Percentiles rank a stretch among this genome's conserved stretches.
Evolutionary conservation across 2,329 filamentous ascomycete species (phyloP).

Genomic region (Epichloe uncinata): DNA sequence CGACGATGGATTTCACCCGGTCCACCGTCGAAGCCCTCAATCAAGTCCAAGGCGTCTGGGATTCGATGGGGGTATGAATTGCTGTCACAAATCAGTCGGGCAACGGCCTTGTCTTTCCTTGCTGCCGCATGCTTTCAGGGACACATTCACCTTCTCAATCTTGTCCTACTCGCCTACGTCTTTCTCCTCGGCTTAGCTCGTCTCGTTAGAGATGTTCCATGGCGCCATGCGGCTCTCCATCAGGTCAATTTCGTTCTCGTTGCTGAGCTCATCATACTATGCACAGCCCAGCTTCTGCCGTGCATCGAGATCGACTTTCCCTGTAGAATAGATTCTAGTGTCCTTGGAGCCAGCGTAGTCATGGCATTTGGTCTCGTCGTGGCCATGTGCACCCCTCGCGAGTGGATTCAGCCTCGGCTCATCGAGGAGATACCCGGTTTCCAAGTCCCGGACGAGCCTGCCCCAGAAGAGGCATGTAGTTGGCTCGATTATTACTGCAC

Average conservation of each 20-base stretch:
- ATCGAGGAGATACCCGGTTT: slow-evolving; percentile 25
- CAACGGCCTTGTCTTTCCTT: slow-evolving; percentile 26
- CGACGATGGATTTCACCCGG: slow-evolving; percentile 16
- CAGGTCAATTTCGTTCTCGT: slow-evolving; percentile 34
- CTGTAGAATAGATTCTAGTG: slow-evolving; percentile 17
- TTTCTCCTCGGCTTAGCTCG: slow-evolving; percentile 31
- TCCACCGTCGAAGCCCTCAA: background rate
- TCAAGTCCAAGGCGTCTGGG: slow-evolving; percentile 22
- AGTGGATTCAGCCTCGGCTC: slow-evolving; percentile 34
- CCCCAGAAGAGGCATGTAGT: slow-evolving; percentile 39
- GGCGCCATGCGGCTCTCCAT: slow-evolving; percentile 32
- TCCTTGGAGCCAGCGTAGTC: slow-evolving; percentile 22
- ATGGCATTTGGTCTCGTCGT: slow-evolving; percentile 25
- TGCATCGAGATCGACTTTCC: slow-evolving; percentile 25
- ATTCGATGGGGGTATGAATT: slow-evolving; percentile 31
- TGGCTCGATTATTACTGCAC: slow-evolving; percentile 39
- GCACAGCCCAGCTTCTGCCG: slow-evolving; percentile 26
- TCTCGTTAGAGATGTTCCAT: slow-evolving; percentile 26
- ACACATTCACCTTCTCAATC: slow-evolving; percentile 23
- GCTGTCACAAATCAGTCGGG: slow-evolving; percentile 26
- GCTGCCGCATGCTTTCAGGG: slow-evolving; percentile 21
- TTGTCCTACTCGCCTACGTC: slow-evolving; percentile 24
- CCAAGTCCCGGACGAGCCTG: slow-evolving; percentile 24
- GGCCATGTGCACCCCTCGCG: slow-evolving; percentile 34
- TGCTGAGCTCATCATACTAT: slow-evolving; percentile 23